Percentiles rank a stretch among this genome's conserved stretches.
Conservation (phyloP, 805 yeast genomes). For the Wickerhamiella dianesei region DNA sequence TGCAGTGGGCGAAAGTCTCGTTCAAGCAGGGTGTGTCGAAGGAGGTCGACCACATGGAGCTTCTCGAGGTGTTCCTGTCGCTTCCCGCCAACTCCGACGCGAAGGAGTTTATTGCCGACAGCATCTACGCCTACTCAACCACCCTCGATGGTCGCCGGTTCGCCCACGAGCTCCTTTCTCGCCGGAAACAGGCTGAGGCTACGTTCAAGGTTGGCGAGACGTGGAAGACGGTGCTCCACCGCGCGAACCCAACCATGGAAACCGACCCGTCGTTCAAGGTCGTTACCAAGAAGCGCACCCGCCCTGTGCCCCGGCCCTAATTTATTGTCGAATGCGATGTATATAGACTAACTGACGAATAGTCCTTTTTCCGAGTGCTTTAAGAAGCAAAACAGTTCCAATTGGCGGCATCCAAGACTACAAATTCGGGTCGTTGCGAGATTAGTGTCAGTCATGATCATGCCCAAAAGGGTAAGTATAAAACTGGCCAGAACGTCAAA, state of each 20-base stretch:
- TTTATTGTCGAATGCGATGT: too few relatives aligned
- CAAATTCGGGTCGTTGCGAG: too few relatives aligned
- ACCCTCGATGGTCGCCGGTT: conserved; percentile 91
- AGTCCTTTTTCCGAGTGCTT: not conserved
- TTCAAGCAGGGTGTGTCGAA: conserved; percentile 42
- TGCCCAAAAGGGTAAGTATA: too few relatives aligned
- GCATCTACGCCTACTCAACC: conserved; percentile 57
- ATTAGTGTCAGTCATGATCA: too few relatives aligned
- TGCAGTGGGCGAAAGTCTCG: conserved; percentile 29
- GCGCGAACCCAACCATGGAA: conserved; percentile 24
- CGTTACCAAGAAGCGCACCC: conserved; percentile 38
- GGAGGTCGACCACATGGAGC: conserved; percentile 64
- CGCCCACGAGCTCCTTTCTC: conserved; percentile 76
- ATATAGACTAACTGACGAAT: too few relatives aligned
- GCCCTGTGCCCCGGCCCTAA: conserved; percentile 15
- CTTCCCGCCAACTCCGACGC: conserved; percentile 68
- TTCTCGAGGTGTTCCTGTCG: conserved; percentile 64
- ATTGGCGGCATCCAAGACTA: too few relatives aligned
- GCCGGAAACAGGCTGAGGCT: conserved; percentile 58
- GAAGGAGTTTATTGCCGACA: conserved; percentile 77
- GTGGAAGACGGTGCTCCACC: conserved; percentile 61
- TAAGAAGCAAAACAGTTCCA: too few relatives aligned
- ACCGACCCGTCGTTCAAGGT: conserved; percentile 41
- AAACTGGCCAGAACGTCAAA: too few relatives aligned
- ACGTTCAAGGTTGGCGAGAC: conserved; percentile 34